Conservation (phyloP, 2,329 filamentous ascomycete genomes). For the Penicillium crustosum region DNA sequence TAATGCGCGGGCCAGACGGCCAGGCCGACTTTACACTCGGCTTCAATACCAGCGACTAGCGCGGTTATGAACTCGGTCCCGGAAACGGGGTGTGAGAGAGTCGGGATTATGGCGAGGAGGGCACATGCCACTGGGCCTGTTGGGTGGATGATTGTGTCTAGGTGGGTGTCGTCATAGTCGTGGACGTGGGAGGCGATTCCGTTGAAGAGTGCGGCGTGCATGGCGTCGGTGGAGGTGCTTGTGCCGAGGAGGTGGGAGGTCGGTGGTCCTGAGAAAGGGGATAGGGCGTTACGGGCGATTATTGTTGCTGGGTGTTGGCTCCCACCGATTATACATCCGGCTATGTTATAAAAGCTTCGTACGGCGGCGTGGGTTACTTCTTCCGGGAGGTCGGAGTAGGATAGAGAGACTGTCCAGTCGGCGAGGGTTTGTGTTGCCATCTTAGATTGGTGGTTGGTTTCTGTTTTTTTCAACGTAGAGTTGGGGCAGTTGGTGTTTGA, state of each 20-base stretch:
- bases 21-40: conserved; percentile 54
- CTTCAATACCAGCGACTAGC: conserved; percentile 54
- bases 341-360: conserved; percentile 56
- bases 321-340: conserved; percentile 55
- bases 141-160: conserved; percentile 58
- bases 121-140: conserved; percentile 54
- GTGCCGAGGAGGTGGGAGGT: conserved; percentile 41
- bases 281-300: conserved; percentile 39
- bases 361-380: conserved; percentile 47
- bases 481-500: neutral
- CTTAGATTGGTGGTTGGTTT: neutral
- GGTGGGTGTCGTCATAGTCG: conserved; percentile 59
- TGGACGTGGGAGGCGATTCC: conserved; percentile 58
- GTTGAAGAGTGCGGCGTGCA: conserved; percentile 54
- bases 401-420: conserved; percentile 46
- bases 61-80: conserved; percentile 54
- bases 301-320: conserved; percentile 48
- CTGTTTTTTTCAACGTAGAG: neutral
- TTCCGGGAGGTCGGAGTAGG: conserved; percentile 37
- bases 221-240: conserved; percentile 42
- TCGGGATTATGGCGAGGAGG: conserved; percentile 46
- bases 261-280: conserved; percentile 39
- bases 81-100: conserved; percentile 36
- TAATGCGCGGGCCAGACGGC: conserved; percentile 57
- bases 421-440: conserved; percentile 31